Evolutionary conservation across 1,139 yeast genomes (phyloP), one percentile per base, ranked within the genome.

Genomic region (Suhomyces terraborum): DNA sequence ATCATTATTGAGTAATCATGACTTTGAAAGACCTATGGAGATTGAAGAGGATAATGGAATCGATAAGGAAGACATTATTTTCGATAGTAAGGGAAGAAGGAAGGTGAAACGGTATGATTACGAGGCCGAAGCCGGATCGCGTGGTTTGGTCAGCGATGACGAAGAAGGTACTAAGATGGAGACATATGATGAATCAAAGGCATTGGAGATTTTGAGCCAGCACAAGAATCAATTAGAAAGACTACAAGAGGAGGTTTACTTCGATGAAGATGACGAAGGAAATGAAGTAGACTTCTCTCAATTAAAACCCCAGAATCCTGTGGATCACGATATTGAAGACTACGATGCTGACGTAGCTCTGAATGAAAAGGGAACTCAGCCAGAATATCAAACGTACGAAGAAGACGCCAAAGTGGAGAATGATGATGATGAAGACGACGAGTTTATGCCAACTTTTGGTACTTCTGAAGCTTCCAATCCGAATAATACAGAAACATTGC

Each of bases 11-110:
- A 64, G 61, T 2, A 67, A 61, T 13, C 77, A 72, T 50, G 81
- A 84, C 55, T 84, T 84, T 52, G 85, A 82, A 38, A 77, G 76
- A 53, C 85, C 88, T 0, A 56, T 80, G 25, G 79, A 69, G 7
- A 48, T 81, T 7, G 78, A 77, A 18, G 79, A 75, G 23, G 68
- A 67, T 53, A 47, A 65, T 33, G 63, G 59, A 4, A 52, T 55
- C 10, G 67, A 61, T 24, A 54, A 69, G 42, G 81, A 73, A 19
- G 73, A 69, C 10, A 69, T 79, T 12, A 73, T 73, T 29, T 67
- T 66, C 44, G 86, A 80, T 52, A 59, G 64, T 40, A 73, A 75
- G 49, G 79, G 80, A 9, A 56, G 75, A 36, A 59, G 62, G 42
- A 59, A 55, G 33, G 69, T 62, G 7, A 47, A 58, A 10, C 52